Evolutionary conservation across 306 rosid genomes (phyloP).

Genomic region (Prunus salicina): DNA sequence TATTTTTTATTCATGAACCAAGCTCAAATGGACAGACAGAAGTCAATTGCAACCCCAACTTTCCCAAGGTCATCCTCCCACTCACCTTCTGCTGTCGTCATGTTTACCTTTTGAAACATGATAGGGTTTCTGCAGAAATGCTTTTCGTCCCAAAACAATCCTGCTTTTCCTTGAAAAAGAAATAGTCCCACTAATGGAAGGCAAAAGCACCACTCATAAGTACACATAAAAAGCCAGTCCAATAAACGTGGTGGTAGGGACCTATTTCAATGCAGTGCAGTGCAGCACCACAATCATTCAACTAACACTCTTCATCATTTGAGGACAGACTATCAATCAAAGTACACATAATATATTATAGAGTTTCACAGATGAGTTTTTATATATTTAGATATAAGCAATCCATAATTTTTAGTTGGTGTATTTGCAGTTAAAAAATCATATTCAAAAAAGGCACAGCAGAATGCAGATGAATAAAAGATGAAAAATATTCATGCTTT

Average conservation of each 20-base stretch:
- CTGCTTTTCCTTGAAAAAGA: conserved; percentile 32
- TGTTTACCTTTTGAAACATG: conserved; percentile 11
- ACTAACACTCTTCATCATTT: background rate
- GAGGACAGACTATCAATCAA: background rate
- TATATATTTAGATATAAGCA: no score
- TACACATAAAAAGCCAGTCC: conserved; percentile 17
- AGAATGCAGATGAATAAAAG: no score
- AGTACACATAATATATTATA: background rate
- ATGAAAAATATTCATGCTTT: background rate
- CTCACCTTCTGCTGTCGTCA: background rate
- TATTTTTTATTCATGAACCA: background rate
- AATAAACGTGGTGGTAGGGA: conserved; percentile 39
- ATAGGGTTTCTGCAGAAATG: conserved; percentile 13
- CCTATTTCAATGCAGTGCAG: conserved; percentile 27
- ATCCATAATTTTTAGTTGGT: no score
- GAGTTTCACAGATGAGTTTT: no score
- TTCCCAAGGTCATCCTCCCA: background rate
- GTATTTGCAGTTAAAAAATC: no score
- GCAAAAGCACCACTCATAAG: conserved; percentile 35
- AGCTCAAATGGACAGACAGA: background rate
- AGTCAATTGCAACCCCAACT: background rate
- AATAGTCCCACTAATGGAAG: conserved; percentile 31
- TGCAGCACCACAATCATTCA: conserved; percentile 18
- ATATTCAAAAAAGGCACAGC: no score
- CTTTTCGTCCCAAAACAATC: conserved; percentile 1